A percentile compares a stretch with the other conserved stretches of the same genome.
These are phyloP conservation scores for Aspergillus fructus DNA, from an alignment of 2,329 filamentous ascomycete species.

Conservation along the genomic window DNA sequence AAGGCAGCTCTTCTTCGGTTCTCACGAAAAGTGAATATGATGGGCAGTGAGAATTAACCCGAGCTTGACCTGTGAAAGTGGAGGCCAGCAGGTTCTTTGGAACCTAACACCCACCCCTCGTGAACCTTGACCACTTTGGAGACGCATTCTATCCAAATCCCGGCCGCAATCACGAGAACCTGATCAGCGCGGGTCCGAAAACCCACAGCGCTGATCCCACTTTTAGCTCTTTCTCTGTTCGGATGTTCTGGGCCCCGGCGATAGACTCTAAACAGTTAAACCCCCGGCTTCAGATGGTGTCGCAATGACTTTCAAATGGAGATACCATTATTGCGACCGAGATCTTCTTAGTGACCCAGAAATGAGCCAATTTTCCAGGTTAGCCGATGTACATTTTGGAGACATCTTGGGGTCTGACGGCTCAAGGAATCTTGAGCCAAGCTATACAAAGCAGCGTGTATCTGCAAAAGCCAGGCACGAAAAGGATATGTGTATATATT, in stretches of 20 bases:
- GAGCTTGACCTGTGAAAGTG: neutral
- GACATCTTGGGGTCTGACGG: neutral
- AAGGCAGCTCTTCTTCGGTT: neutral
- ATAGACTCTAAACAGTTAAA: neutral
- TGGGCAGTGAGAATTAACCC: neutral
- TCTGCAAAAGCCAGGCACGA: neutral
- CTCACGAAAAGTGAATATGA: neutral
- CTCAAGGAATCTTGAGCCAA: no score
- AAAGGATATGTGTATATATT: neutral
- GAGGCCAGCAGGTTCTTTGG: no score
- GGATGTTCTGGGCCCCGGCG: neutral
- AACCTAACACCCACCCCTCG: neutral
- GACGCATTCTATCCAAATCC: no score
- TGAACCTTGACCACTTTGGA: neutral
- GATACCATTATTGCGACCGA: neutral
- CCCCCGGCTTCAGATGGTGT: neutral
- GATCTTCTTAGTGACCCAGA: neutral
- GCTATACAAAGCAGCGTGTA: neutral
- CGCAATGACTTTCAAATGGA: neutral
- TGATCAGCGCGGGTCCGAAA: neutral
- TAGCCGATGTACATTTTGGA: neutral
- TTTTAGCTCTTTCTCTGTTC: neutral
- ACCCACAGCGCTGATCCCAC: neutral
- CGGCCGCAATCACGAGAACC: neutral
- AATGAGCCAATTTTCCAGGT: neutral